Conservation (phyloP, 2,329 filamentous ascomycete species). For the Acrodontium crateriforme region DNA sequence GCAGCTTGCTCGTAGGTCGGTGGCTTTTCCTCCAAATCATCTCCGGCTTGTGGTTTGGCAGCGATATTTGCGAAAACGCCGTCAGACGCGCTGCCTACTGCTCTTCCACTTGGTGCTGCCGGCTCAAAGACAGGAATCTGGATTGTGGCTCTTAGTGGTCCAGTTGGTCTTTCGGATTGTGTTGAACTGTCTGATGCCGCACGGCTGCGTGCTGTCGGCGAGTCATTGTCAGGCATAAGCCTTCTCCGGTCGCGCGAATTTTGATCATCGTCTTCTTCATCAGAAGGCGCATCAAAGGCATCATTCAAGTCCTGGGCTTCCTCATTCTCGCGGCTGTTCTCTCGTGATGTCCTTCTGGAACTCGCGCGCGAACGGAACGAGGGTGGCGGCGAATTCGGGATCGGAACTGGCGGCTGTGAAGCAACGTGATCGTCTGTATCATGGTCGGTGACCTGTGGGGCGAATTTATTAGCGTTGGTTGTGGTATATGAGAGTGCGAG, state of each 20-base stretch:
- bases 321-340: slow-evolving; percentile 36
- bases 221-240: slow-evolving; percentile 65
- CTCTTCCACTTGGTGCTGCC: slow-evolving; percentile 30
- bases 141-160: slow-evolving; percentile 29
- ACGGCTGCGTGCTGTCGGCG: too few relatives aligned
- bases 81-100: slow-evolving; percentile 68
- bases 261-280: slow-evolving; percentile 57
- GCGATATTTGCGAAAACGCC: slow-evolving; percentile 93
- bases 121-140: slow-evolving; percentile 38
- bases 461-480: slow-evolving; percentile 7
- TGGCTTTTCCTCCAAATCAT: slow-evolving; percentile 79
- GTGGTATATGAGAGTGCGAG: too few relatives aligned
- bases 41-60: slow-evolving; percentile 72
- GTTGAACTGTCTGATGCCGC: too few relatives aligned
- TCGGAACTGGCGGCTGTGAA: slow-evolving; percentile 21
- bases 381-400: slow-evolving; percentile 44
- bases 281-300: slow-evolving; percentile 58
- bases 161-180: slow-evolving; percentile 4
- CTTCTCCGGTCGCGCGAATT: slow-evolving; percentile 72
- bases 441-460: slow-evolving; percentile 24
- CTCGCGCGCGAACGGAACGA: slow-evolving; percentile 81
- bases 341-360: slow-evolving; percentile 44
- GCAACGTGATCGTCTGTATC: slow-evolving; percentile 27
- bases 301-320: slow-evolving; percentile 78
- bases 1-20: slow-evolving; percentile 99